Evolutionary conservation across 2,329 filamentous ascomycete genomes (phyloP).

Genomic region (Peltaster fructicola): DNA sequence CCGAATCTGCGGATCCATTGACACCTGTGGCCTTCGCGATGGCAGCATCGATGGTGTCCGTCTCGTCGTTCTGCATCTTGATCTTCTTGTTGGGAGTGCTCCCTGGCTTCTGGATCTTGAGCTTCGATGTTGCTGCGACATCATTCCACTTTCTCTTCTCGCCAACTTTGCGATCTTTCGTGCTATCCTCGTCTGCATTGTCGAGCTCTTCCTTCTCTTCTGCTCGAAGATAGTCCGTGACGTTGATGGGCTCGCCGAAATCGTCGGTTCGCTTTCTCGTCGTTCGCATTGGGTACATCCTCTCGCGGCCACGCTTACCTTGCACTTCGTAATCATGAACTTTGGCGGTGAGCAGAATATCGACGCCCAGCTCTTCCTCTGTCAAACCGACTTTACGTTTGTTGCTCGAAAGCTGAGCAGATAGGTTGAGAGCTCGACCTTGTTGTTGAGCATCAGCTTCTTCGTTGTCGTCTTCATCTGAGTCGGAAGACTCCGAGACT

Average conservation of each 20-base stretch:
- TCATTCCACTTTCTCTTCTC: slow-evolving; percentile 95
- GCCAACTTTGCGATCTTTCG: slow-evolving; percentile 41
- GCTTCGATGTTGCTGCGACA: slow-evolving; percentile 23
- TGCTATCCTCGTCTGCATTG: slow-evolving; percentile 40
- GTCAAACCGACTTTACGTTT: slow-evolving; percentile 73
- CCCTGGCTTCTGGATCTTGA: slow-evolving; percentile 30
- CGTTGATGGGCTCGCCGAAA: slow-evolving; percentile 82
- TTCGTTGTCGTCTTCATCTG: too few relatives aligned
- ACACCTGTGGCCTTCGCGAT: slow-evolving; percentile 16
- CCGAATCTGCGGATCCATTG: too few relatives aligned
- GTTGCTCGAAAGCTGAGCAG: slow-evolving; percentile 56
- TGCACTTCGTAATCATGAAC: slow-evolving; percentile 89
- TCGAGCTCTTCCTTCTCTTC: slow-evolving; percentile 74
- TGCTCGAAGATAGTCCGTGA: slow-evolving; percentile 82
- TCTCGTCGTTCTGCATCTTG: too few relatives aligned
- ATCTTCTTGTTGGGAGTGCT: too few relatives aligned
- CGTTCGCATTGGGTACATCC: slow-evolving; percentile 76
- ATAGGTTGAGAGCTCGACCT: slow-evolving; percentile 78
- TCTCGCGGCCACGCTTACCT: slow-evolving; percentile 78
- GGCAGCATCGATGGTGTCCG: slow-evolving; percentile 20
- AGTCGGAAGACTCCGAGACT: slow-evolving; percentile 71
- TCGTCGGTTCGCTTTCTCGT: slow-evolving; percentile 69
- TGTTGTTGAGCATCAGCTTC: slow-evolving; percentile 84
- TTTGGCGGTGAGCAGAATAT: slow-evolving; percentile 65
- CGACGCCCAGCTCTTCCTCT: slow-evolving; percentile 82